Conservation (phyloP, 2,329 filamentous ascomycete genomes). For the Penicillium psychrosexuale region DNA sequence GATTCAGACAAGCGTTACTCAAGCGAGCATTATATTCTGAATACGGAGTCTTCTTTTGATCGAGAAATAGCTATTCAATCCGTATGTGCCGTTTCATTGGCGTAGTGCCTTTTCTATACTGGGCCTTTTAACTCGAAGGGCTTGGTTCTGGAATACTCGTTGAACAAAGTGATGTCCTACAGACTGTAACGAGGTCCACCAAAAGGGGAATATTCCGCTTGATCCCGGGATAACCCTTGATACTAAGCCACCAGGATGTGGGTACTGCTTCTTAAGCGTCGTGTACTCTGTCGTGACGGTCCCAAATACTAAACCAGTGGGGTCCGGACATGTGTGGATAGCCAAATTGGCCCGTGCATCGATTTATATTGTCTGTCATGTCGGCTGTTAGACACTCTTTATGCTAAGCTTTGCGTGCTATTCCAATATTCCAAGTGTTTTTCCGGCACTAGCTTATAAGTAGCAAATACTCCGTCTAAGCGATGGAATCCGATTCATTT, state of each 20-base stretch:
- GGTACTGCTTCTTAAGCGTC: background rate
- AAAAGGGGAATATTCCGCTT: background rate
- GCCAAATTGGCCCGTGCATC: background rate
- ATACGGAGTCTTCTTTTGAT: background rate
- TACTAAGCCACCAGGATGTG: background rate
- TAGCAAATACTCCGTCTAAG: background rate
- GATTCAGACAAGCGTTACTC: slow-evolving; percentile 3
- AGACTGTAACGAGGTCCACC: background rate
- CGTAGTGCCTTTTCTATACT: background rate
- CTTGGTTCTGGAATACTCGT: background rate
- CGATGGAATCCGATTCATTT: background rate
- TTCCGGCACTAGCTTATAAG: background rate
- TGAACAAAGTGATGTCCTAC: no score
- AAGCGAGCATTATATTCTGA: slow-evolving; percentile 3
- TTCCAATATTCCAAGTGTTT: background rate
- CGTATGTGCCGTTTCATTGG: background rate
- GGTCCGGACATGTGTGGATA: background rate
- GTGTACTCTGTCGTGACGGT: background rate
- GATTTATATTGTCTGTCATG: background rate
- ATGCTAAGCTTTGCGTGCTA: background rate
- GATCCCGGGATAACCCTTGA: background rate
- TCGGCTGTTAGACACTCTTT: background rate
- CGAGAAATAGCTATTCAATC: background rate
- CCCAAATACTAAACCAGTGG: background rate
- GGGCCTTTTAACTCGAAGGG: background rate